Percentiles rank a stretch among this genome's conserved stretches.
phyloP scores from a whole-genome alignment of 768 basidiomycete genomes.

The Hypholoma sublateritium region DNA sequence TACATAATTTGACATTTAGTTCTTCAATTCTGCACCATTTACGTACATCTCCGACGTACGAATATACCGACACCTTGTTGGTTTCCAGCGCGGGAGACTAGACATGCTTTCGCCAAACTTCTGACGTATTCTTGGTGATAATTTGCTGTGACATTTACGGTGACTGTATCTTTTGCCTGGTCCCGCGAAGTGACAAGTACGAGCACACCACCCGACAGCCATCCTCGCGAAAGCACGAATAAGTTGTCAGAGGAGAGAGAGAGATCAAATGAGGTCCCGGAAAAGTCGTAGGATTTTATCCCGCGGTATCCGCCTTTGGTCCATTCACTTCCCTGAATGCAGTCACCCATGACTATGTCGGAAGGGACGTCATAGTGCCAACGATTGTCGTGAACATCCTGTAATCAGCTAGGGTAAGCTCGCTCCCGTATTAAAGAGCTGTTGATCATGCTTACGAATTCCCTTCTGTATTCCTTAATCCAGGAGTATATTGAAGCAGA shows the following conservation, averaged over 20 bases:
- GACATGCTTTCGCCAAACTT: constrained; percentile 26
- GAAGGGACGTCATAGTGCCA: constrained; percentile 9
- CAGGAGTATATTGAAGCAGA: neutral
- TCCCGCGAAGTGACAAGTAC: constrained; percentile 21
- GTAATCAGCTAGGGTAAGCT: too few relatives aligned
- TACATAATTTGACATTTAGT: neutral
- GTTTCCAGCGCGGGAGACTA: constrained; percentile 18
- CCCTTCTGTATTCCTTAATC: neutral
- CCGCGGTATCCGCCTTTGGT: neutral
- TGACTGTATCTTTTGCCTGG: constrained; percentile 18
- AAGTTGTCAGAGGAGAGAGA: constrained; percentile 24
- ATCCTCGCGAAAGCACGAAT: constrained; percentile 30
- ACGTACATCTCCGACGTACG: constrained; percentile 24
- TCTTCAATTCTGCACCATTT: too few relatives aligned
- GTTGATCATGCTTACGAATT: too few relatives aligned
- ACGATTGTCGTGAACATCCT: neutral
- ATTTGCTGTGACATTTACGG: constrained; percentile 23
- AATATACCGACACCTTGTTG: constrained; percentile 36
- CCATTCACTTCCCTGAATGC: constrained; percentile 11
- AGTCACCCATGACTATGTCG: constrained; percentile 4
- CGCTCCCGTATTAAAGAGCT: too few relatives aligned
- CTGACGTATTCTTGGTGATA: constrained; percentile 21
- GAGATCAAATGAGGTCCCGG: constrained; percentile 11
- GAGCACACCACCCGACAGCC: constrained; percentile 21
- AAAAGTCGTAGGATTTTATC: neutral